Conservation (phyloP, 2,329 filamentous ascomycete genomes). For the Aspergillus aculeatinus region DNA sequence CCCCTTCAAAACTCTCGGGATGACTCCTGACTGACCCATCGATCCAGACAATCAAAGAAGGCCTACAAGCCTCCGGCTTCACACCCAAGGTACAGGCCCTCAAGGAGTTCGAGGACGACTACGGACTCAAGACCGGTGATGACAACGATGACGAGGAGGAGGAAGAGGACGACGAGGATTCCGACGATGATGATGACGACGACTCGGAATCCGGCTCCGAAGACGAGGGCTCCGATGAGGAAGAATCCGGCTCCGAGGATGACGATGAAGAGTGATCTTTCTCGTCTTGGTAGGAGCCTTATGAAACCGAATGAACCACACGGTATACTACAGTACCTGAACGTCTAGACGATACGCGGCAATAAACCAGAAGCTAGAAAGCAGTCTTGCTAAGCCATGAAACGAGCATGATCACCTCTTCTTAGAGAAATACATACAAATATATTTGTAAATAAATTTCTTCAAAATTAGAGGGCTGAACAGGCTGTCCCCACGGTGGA, state of each 20-base stretch:
- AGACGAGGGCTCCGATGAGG: conserved; percentile 52
- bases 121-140: conserved; percentile 68
- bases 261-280: conserved; percentile 31
- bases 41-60: conserved; percentile 68
- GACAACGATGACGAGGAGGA: conserved; percentile 62
- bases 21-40: conserved; percentile 16
- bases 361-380: background rate
- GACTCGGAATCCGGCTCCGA: conserved; percentile 48
- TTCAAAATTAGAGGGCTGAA: too few species aligned
- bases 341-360: background rate
- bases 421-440: too few species aligned
- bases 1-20: background rate
- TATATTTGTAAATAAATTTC: too few species aligned
- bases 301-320: background rate
- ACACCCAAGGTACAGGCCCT: conserved; percentile 72
- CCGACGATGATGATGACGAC: conserved; percentile 42
- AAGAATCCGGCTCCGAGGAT: conserved; percentile 27
- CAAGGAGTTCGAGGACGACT: conserved; percentile 82
- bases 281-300: background rate
- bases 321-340: too few species aligned
- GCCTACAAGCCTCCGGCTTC: conserved; percentile 75
- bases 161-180: conserved; percentile 57
- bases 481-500: too few species aligned
- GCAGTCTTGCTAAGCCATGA: background rate
- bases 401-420: too few species aligned